Evolutionary conservation across 768 basidiomycete genomes (phyloP).

Genomic region (Mycena maculata): DNA sequence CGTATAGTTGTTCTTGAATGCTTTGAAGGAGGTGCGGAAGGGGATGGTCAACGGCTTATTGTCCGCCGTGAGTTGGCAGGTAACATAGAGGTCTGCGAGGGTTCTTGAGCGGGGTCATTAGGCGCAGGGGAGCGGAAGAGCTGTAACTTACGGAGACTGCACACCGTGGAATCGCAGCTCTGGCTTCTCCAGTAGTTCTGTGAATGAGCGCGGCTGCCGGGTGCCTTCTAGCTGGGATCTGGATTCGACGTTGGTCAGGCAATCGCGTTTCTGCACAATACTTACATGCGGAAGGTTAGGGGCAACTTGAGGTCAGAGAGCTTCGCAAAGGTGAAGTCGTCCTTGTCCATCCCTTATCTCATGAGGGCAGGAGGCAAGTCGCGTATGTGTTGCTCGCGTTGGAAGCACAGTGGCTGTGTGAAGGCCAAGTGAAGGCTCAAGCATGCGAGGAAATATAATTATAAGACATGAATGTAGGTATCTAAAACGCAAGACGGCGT

Average conservation of each 20-base stretch:
- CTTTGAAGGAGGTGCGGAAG: constrained; percentile 91
- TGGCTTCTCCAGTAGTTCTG: constrained; percentile 85
- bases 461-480: constrained; percentile 10
- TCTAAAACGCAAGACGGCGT: neutral
- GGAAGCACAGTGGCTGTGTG: constrained; percentile 2
- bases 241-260: constrained; percentile 11
- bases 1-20: constrained; percentile 88
- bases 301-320: constrained; percentile 90
- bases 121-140: constrained; percentile 25
- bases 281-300: constrained; percentile 87
- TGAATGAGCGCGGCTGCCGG: constrained; percentile 75
- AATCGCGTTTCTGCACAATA: neutral
- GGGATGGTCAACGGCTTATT: constrained; percentile 94
- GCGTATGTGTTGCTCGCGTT: neutral
- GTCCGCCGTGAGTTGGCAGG: constrained; percentile 91
- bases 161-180: constrained; percentile 86
- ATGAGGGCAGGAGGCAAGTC: neutral
- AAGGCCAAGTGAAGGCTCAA: neutral
- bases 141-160: constrained; percentile 73
- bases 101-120: constrained; percentile 61
- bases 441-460: constrained; percentile 21
- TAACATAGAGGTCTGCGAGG: constrained; percentile 93
- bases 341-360: constrained; percentile 58
- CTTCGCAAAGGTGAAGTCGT: constrained; percentile 93
- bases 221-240: constrained; percentile 91